Conservation (phyloP, 2,329 filamentous ascomycete genomes). For the Colletotrichum sp. region DNA sequence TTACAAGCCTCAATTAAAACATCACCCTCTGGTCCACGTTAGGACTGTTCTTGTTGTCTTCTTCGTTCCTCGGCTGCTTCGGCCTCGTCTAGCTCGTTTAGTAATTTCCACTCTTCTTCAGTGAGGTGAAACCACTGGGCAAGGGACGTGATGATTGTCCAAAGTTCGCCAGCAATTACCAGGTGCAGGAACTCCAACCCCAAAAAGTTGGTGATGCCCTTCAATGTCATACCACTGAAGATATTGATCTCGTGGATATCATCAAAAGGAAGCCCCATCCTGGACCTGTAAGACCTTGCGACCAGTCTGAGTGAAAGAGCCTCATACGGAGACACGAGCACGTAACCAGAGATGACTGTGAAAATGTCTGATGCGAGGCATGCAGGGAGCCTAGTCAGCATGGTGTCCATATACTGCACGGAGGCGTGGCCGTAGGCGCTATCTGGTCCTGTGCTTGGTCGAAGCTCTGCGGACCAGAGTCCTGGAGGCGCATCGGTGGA, state of each 20-base stretch:
- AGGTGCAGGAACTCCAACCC: constrained; percentile 51
- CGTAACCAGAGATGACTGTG: constrained; percentile 44
- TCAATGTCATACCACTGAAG: constrained; percentile 42
- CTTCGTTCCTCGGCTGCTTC: constrained; percentile 18
- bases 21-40: background rate
- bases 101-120: constrained; percentile 45
- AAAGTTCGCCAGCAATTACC: constrained; percentile 48
- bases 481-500: constrained; percentile 55
- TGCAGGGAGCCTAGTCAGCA: constrained; percentile 56
- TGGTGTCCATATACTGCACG: constrained; percentile 49
- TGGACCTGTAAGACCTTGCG: constrained; percentile 45
- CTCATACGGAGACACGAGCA: constrained; percentile 53
- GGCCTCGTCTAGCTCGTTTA: constrained; percentile 35
- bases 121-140: constrained; percentile 45
- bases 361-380: constrained; percentile 53
- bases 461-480: constrained; percentile 64
- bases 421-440: constrained; percentile 25
- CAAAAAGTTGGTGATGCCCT: constrained; percentile 49
- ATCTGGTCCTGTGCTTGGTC: constrained; percentile 50
- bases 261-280: constrained; percentile 39
- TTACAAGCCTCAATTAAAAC: background rate
- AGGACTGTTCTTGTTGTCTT: background rate
- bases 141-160: constrained; percentile 44
- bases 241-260: constrained; percentile 45
- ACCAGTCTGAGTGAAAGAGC: constrained; percentile 49